phyloP scores from a whole-genome alignment of 2,329 filamentous ascomycete species.

The Diplodia sapinea region DNA sequence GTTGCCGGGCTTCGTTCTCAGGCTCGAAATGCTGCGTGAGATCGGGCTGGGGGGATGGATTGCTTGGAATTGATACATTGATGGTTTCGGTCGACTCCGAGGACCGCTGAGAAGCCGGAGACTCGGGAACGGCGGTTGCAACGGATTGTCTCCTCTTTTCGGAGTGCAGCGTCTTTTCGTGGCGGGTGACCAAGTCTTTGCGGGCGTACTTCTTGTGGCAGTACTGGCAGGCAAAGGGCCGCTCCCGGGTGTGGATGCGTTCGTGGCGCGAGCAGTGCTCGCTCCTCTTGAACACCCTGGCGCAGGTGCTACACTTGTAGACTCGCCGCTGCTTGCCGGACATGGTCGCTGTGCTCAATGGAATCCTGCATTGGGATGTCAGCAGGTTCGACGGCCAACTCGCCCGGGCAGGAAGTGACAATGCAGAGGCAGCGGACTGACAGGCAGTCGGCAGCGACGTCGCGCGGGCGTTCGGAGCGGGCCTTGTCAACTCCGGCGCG shows the following conservation, averaged over 20 bases:
- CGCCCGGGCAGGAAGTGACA: constrained; percentile 2
- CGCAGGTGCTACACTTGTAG: constrained; percentile 41
- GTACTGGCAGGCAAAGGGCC: constrained; percentile 44
- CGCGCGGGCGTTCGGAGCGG: constrained; percentile 24
- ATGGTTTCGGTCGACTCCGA: constrained; percentile 20
- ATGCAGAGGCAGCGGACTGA: constrained; percentile 1
- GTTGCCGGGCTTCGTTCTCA: neutral
- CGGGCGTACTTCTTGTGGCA: constrained; percentile 44
- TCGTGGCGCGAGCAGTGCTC: constrained; percentile 47
- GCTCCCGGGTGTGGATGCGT: constrained; percentile 44
- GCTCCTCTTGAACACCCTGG: constrained; percentile 43
- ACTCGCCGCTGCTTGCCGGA: constrained; percentile 24
- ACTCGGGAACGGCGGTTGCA: constrained; percentile 19
- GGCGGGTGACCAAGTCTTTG: constrained; percentile 47
- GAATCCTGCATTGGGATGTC: constrained; percentile 2
- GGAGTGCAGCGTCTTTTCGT: constrained; percentile 44
- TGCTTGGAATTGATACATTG: constrained; percentile 25
- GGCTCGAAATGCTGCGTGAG: neutral
- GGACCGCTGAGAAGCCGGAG: neutral
- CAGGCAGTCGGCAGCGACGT: constrained; percentile 1
- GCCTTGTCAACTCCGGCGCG: constrained; percentile 12
- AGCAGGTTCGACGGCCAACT: neutral
- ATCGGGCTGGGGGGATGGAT: constrained; percentile 1
- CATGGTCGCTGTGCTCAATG: constrained; percentile 13
- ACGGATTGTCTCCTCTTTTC: constrained; percentile 25